phyloP scores from a whole-genome alignment of 768 basidiomycete genomes.

The Lentinula guzmanii region DNA sequence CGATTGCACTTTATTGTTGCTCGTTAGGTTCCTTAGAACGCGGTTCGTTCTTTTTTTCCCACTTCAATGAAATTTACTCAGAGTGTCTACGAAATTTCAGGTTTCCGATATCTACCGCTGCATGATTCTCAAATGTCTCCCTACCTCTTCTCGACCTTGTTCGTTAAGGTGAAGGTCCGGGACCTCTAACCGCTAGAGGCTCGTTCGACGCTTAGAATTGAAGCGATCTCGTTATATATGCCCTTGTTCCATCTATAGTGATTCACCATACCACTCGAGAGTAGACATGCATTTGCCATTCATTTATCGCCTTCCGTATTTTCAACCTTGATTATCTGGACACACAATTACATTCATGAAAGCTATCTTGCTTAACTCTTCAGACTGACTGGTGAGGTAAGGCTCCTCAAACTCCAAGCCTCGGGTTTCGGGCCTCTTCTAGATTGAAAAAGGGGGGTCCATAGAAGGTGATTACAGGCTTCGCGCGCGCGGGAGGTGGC shows the following conservation, averaged over 20 bases:
- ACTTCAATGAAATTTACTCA: neutral
- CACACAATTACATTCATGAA: neutral
- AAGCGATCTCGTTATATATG: neutral
- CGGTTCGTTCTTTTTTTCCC: constrained; percentile 10
- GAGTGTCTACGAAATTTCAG: constrained; percentile 27
- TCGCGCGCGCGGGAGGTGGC: no score
- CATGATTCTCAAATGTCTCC: constrained; percentile 86
- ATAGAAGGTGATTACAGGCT: no score
- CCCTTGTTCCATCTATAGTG: neutral
- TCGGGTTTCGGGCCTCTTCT: no score
- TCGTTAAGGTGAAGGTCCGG: constrained; percentile 50
- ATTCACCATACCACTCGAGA: neutral
- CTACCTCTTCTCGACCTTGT: constrained; percentile 91
- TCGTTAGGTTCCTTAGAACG: constrained; percentile 71
- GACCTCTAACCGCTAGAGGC: neutral
- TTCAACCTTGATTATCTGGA: neutral
- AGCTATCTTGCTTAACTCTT: neutral
- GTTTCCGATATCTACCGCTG: constrained; percentile 86
- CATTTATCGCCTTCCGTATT: neutral
- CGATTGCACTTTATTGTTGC: constrained; percentile 70
- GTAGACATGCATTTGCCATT: neutral
- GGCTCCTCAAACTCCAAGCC: no score
- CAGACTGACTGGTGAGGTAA: no score
- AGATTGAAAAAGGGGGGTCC: no score
- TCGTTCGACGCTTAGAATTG: no score